phyloP scores from a whole-genome alignment of 1,139 yeast species.

The Scheffersomyces cryptocercus region DNA sequence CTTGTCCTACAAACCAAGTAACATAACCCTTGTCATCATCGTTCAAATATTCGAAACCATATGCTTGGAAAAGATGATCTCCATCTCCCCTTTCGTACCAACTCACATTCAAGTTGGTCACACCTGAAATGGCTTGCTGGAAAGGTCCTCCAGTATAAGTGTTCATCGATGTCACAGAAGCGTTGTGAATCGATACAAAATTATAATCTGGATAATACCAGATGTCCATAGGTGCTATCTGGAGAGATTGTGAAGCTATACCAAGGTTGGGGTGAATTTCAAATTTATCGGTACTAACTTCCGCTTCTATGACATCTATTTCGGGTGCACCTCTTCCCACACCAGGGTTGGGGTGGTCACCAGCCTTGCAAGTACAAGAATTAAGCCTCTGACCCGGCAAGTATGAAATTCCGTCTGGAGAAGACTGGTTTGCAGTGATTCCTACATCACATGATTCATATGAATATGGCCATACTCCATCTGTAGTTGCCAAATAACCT shows the following conservation, averaged over 20 bases:
- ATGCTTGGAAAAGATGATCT: conserved; percentile 58
- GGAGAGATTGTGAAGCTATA: conserved; percentile 78
- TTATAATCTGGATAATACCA: conserved; percentile 86
- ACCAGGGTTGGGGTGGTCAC: conserved; percentile 79
- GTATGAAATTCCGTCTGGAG: conserved; percentile 32
- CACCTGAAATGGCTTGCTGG: conserved; percentile 82
- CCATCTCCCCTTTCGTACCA: conserved; percentile 72
- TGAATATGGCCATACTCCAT: conserved; percentile 37
- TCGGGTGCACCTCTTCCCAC: conserved; percentile 88
- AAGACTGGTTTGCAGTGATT: conserved; percentile 31
- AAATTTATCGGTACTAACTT: conserved; percentile 43
- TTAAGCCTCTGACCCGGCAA: conserved; percentile 32
- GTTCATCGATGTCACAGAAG: conserved; percentile 66
- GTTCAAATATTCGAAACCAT: conserved; percentile 75
- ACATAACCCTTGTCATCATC: conserved; percentile 69
- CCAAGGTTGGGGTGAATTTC: conserved; percentile 40
- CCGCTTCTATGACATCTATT: conserved; percentile 82
- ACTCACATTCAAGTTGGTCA: conserved; percentile 63
- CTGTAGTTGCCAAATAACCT: conserved; percentile 31
- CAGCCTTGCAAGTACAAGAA: conserved; percentile 70
- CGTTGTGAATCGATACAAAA: conserved; percentile 63
- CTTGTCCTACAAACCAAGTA: conserved; percentile 78
- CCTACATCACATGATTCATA: conserved; percentile 34
- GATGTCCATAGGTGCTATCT: conserved; percentile 82
- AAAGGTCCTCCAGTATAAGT: conserved; percentile 80